These are phyloP conservation scores for Microstegium vimineum DNA, from an alignment of 176 grass and related monocot genomes.

Conservation along the genomic window DNA sequence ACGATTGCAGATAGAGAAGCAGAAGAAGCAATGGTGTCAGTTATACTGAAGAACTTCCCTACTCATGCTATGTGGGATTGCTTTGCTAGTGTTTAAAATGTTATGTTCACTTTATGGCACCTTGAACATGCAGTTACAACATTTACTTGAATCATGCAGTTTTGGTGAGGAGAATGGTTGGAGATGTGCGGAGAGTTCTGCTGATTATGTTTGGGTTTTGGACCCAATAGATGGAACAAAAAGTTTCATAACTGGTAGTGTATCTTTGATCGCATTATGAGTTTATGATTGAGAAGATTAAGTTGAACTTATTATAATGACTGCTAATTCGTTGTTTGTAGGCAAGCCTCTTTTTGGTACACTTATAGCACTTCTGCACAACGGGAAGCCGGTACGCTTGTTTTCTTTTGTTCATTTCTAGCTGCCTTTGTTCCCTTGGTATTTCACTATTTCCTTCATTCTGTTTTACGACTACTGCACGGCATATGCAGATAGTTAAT, in stretches of 20 bases:
- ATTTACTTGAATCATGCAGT: constrained; percentile 31
- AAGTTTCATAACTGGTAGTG: constrained; percentile 86
- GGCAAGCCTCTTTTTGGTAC: constrained; percentile 94
- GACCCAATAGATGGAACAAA: constrained; percentile 95
- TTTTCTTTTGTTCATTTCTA: constrained; percentile 12
- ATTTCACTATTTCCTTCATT: constrained; percentile 17
- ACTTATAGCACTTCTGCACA: constrained; percentile 71
- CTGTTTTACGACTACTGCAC: neutral
- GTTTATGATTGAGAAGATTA: neutral
- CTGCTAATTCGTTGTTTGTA: constrained; percentile 35
- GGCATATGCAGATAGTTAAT: neutral
- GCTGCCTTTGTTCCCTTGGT: neutral
- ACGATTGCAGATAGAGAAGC: constrained; percentile 92
- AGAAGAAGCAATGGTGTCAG: constrained; percentile 82
- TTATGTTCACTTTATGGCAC: neutral
- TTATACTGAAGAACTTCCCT: constrained; percentile 73
- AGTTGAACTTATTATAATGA: neutral
- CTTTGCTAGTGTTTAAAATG: neutral
- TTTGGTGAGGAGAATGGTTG: constrained; percentile 92
- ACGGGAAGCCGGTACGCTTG: constrained; percentile 69
- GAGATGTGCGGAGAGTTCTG: constrained; percentile 52
- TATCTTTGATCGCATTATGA: neutral
- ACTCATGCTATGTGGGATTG: constrained; percentile 66
- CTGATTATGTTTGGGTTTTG: constrained; percentile 93
- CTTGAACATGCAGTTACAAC: neutral